Percentiles rank a stretch among this genome's conserved stretches.
Conservation (phyloP, 345 rosid genomes). For the Citrus medica region DNA sequence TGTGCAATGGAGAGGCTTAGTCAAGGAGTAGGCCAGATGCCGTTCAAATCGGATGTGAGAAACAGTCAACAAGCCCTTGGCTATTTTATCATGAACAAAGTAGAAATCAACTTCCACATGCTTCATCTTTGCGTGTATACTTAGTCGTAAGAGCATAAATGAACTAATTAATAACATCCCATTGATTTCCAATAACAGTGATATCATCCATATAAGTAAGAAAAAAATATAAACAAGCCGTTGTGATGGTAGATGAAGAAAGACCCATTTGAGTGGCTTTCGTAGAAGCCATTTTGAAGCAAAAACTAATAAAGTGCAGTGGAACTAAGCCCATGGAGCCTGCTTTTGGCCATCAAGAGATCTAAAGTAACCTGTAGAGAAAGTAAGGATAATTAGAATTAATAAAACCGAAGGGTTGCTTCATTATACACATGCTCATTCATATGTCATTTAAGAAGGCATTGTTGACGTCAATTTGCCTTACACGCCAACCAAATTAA, state of each 20-base stretch:
- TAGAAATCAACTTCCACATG: no score
- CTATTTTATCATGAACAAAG: no score
- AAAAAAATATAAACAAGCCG: no score
- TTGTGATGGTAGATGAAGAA: no score
- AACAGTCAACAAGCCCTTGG: no score
- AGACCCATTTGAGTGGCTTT: background rate
- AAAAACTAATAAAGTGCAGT: background rate
- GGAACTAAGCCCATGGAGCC: background rate
- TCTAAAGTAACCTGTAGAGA: background rate
- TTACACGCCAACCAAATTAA: background rate
- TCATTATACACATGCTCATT: background rate
- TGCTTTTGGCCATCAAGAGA: background rate
- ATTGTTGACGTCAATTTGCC: background rate
- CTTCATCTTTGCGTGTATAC: background rate
- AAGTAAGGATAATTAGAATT: background rate
- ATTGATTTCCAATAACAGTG: background rate
- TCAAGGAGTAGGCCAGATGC: no score
- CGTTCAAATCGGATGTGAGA: no score
- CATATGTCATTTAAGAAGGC: background rate
- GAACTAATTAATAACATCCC: background rate
- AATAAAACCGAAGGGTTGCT: background rate
- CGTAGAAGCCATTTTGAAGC: background rate
- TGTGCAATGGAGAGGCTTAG: no score
- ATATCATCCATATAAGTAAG: background rate
- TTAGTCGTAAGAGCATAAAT: no score